Base-by-base conservation (phyloP, 176 grass and related monocot species). In the Pontederia crassipes region DNA sequence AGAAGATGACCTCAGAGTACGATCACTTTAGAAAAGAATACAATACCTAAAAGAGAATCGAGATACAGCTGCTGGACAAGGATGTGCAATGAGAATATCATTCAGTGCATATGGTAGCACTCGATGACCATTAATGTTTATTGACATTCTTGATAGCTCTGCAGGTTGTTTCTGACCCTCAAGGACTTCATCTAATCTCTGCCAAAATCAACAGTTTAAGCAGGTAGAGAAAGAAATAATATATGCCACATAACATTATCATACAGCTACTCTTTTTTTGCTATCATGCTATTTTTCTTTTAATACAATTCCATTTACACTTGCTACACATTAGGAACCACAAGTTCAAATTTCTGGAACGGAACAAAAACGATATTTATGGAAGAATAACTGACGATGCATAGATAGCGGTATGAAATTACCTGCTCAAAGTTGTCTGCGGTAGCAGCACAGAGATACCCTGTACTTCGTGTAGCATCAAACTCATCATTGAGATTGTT, bases 21-120 rank as follows among this genome's bases (percentile, higher is more conserved):
- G 28, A 50, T 2, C 12, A 48, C 3, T 28, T 65, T 13, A 1
- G 8, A 15, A 48, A 28, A 50, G 48, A 51, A 17, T 54, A 54
- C n/a, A 24, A 24, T 73, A 91, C 92, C 92, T 85, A 70, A 97
- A 91, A 74, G 92, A 97, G 75, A 97, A 97, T 54, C 92, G 92
- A 7, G 92, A 91, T 11, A 97, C 92, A 65, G 63, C 82, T 80
- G 92, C 87, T 12, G 92, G 92, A 77, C 81, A 97, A 18, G 92
- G 83, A 73, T 97, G 87, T 40, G 84, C 85, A 55, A 97, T 74
- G 55, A 97, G 75, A 67, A 91, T 82, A 78, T 97, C 92, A 74
- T 97, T 97, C 54, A 97, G 58, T 61, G 92, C 92, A 82, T 69
- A 90, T 68, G 70, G 82, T 14, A 76, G 81, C 61, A 87, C 10